A percentile compares a stretch with the other conserved stretches of the same genome.
Evolutionary conservation across 202 grass and related monocot genomes (phyloP).

Genomic region (Bolboschoenoplectus hybrid): DNA sequence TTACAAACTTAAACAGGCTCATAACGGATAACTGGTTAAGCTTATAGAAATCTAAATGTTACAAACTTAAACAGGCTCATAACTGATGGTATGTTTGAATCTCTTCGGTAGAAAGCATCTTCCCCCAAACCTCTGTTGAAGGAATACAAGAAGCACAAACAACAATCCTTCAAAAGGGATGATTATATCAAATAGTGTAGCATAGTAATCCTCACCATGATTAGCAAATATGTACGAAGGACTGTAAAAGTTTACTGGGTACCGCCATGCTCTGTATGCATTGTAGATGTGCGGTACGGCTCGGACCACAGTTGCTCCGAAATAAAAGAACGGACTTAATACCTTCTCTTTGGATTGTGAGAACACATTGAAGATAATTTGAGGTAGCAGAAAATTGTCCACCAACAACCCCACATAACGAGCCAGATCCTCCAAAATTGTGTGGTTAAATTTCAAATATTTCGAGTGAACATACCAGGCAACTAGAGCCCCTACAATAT

Average conservation of each 20-base stretch:
- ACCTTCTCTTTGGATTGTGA: slow-evolving; percentile 64
- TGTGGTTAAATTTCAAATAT: slow-evolving; percentile 18
- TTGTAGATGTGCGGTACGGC: slow-evolving; percentile 76
- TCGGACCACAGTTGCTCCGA: slow-evolving; percentile 62
- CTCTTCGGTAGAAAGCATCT: slow-evolving; percentile 54
- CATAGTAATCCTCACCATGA: slow-evolving; percentile 66
- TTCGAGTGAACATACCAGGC: slow-evolving; percentile 50
- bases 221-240: slow-evolving; percentile 63
- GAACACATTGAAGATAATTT: slow-evolving; percentile 65
- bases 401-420: slow-evolving; percentile 70
- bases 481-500: slow-evolving; percentile 58
- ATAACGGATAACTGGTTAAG: not conserved
- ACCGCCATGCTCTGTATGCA: slow-evolving; percentile 57
- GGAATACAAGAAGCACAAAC: slow-evolving; percentile 53
- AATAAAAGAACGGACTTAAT: slow-evolving; percentile 62
- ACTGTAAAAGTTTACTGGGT: slow-evolving; percentile 35
- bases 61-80: not conserved
- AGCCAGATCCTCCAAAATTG: slow-evolving; percentile 65
- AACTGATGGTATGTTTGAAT: not conserved
- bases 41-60: not conserved
- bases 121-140: slow-evolving; percentile 80
- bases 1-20: not conserved
- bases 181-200: slow-evolving; percentile 72
- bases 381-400: slow-evolving; percentile 82
- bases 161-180: slow-evolving; percentile 66